Conservation (phyloP, 768 basidiomycete species). For the Xerocomus brunneocitrinus region DNA sequence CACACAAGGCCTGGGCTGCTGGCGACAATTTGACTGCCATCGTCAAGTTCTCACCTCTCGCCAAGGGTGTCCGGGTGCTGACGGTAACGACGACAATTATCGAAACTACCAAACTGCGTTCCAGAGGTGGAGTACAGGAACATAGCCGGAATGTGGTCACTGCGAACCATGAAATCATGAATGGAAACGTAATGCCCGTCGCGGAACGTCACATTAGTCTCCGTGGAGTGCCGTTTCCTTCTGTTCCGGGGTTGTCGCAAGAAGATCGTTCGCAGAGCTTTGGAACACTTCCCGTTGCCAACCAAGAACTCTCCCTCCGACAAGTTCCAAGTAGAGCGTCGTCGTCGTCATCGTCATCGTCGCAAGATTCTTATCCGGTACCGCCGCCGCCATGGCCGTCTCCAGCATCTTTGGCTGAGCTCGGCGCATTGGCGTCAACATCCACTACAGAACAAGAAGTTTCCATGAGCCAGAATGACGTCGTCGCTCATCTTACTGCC, state of each 20-base stretch:
- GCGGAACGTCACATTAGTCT: conserved; percentile 11
- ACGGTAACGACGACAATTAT: conserved; percentile 64
- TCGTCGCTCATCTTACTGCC: conserved; percentile 58
- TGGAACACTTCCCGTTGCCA: conserved; percentile 9
- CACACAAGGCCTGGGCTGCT: conserved; percentile 93
- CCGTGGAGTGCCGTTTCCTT: conserved; percentile 2
- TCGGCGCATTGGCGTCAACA: conserved; percentile 5
- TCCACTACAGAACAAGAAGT: conserved; percentile 13
- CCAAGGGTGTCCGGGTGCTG: conserved; percentile 76
- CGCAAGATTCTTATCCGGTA: conserved; percentile 5
- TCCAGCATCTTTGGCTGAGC: conserved; percentile 5
- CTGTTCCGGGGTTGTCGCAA: conserved; percentile 13
- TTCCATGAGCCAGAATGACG: conserved; percentile 38
- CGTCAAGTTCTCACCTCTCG: conserved; percentile 82
- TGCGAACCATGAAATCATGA: conserved; percentile 62
- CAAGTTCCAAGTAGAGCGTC: conserved; percentile 13
- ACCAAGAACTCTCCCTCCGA: conserved; percentile 12
- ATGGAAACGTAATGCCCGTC: conserved; percentile 48
- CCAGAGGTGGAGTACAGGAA: conserved; percentile 53
- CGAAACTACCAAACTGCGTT: conserved; percentile 65
- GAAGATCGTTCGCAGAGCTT: conserved; percentile 15
- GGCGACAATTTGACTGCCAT: conserved; percentile 80
- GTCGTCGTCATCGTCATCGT: conserved; percentile 12
- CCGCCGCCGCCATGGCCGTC: background rate
- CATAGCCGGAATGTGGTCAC: conserved; percentile 57